Evolutionary conservation across 164 flowering plant genomes (phyloP).

Genomic region (Vitis rotundifolia): DNA sequence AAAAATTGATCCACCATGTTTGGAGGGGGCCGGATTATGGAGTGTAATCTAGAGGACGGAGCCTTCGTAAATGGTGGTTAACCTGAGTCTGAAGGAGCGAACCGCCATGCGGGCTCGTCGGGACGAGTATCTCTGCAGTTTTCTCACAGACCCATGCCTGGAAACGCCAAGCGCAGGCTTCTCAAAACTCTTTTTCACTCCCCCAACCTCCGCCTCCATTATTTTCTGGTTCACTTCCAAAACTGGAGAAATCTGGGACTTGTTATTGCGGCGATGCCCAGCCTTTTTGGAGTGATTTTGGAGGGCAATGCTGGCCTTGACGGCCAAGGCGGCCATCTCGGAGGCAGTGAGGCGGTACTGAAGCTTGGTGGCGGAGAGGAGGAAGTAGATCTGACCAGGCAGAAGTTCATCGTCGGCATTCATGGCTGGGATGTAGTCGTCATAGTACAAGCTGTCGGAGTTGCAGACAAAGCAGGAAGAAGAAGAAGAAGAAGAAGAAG

Average conservation of each 20-base stretch:
- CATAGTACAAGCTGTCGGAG: slow-evolving; percentile 48
- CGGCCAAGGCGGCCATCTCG: slow-evolving; percentile 71
- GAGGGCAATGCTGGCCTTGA: slow-evolving; percentile 57
- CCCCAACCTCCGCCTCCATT: no score
- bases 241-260: slow-evolving; percentile 32
- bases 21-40: not conserved
- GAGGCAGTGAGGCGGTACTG: slow-evolving; percentile 40
- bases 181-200: not conserved
- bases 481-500: slow-evolving; percentile 5
- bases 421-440: slow-evolving; percentile 48
- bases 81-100: slow-evolving; percentile 45
- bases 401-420: slow-evolving; percentile 24
- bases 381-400: slow-evolving; percentile 53
- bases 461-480: slow-evolving; percentile 39
- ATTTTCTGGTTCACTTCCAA: not conserved
- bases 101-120: slow-evolving; percentile 42
- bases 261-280: slow-evolving; percentile 10
- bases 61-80: slow-evolving; percentile 65
- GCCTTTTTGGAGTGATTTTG: slow-evolving; percentile 16
- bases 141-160: slow-evolving; percentile 40
- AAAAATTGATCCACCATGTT: no score
- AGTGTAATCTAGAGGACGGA: slow-evolving; percentile 9
- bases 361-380: slow-evolving; percentile 38
- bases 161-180: slow-evolving; percentile 8
- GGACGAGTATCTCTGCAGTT: slow-evolving; percentile 46